phyloP scores from a whole-genome alignment of 345 rosid species.

The Gynandropsis gynandra region DNA sequence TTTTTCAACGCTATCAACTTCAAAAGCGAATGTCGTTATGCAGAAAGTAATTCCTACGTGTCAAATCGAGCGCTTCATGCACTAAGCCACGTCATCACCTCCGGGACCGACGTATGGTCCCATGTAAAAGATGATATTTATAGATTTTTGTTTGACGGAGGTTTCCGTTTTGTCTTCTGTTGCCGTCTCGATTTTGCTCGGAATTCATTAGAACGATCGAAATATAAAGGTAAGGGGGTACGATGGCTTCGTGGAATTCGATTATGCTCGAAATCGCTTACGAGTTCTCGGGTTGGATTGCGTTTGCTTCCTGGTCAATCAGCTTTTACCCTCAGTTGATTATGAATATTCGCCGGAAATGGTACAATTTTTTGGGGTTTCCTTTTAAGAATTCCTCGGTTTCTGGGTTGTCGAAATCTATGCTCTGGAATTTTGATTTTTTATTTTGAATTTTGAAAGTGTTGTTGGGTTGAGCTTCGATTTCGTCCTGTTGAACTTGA shows the following conservation, averaged over 20 bases:
- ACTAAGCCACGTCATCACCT: too few species aligned
- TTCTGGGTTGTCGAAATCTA: not conserved
- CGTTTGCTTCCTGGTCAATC: slow-evolving; percentile 73
- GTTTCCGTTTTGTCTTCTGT: not conserved
- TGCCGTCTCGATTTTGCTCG: not conserved
- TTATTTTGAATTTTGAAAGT: slow-evolving; percentile 22
- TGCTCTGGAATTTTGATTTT: not conserved
- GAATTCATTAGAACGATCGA: not conserved
- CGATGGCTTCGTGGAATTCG: slow-evolving; percentile 85
- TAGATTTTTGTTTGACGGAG: too few species aligned
- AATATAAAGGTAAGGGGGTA: slow-evolving; percentile 8
- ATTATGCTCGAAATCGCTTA: slow-evolving; percentile 56
- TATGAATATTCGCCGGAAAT: slow-evolving; percentile 68
- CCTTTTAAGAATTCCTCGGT: not conserved
- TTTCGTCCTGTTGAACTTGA: slow-evolving; percentile 79
- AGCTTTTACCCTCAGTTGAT: slow-evolving; percentile 85
- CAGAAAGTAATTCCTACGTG: too few species aligned
- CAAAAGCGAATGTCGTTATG: too few species aligned
- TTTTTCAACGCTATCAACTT: too few species aligned
- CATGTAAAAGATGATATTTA: too few species aligned
- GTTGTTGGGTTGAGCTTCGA: slow-evolving; percentile 95
- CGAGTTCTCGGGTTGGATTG: slow-evolving; percentile 65
- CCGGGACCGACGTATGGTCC: too few species aligned
- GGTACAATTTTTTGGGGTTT: slow-evolving; percentile 24
- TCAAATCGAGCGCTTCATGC: too few species aligned